Evolutionary conservation across 352 stramenopile genomes (phyloP).

Genomic region (Globisporangium iwayamae): DNA sequence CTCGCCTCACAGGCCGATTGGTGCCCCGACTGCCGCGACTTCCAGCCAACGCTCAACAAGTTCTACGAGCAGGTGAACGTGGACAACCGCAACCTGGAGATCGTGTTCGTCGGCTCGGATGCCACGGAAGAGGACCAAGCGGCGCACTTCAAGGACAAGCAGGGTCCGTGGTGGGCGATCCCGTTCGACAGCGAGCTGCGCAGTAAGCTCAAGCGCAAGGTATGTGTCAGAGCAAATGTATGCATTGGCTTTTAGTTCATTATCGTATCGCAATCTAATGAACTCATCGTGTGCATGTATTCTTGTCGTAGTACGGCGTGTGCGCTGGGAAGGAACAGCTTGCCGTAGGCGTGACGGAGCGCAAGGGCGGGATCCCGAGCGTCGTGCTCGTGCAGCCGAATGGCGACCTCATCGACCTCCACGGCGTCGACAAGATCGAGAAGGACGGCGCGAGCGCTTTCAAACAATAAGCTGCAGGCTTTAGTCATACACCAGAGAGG

Average conservation of each 20-base stretch:
- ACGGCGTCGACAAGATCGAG: constrained; percentile 62
- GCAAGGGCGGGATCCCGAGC: constrained; percentile 69
- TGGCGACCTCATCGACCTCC: constrained; percentile 63
- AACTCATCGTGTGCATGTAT: neutral
- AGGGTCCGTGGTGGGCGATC: constrained; percentile 73
- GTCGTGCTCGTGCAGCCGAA: constrained; percentile 61
- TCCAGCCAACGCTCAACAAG: constrained; percentile 71
- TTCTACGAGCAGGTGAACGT: constrained; percentile 61
- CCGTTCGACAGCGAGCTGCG: constrained; percentile 61
- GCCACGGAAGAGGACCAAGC: constrained; percentile 46
- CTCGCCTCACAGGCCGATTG: constrained; percentile 55
- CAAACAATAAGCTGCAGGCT: constrained; percentile 29
- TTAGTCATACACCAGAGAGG: constrained; percentile 7
- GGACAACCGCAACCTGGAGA: constrained; percentile 40
- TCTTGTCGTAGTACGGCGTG: constrained; percentile 43
- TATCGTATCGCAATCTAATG: neutral
- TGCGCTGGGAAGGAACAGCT: constrained; percentile 65
- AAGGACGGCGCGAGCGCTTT: constrained; percentile 43
- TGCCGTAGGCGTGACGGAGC: constrained; percentile 49
- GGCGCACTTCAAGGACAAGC: constrained; percentile 67
- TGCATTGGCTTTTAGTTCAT: neutral
- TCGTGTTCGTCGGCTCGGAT: constrained; percentile 83
- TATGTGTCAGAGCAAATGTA: constrained; percentile 9
- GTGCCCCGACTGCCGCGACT: constrained; percentile 79
- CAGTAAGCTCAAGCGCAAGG: constrained; percentile 74